phyloP scores from a whole-genome alignment of 352 stramenopile genomes.

The Phytophthora tubulina region DNA sequence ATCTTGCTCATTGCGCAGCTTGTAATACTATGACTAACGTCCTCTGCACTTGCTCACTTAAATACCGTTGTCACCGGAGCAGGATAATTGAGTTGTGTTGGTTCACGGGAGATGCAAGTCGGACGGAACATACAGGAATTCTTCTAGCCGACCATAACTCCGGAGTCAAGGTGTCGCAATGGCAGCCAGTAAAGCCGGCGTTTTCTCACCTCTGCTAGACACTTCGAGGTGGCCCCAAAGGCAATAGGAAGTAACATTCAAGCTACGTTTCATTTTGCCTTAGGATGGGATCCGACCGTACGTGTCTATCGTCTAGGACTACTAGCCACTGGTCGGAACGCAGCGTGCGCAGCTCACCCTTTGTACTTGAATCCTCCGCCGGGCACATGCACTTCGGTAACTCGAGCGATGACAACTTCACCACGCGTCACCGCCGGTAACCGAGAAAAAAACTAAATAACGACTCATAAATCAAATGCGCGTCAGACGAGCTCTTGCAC shows the following conservation, averaged over 20 bases:
- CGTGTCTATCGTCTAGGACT: not conserved
- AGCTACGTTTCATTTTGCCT: constrained; percentile 29
- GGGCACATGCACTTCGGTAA: constrained; percentile 13
- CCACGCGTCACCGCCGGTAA: not conserved
- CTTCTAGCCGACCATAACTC: no score
- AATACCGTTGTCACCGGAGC: no score
- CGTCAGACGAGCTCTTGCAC: not conserved
- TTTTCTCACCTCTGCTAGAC: no score
- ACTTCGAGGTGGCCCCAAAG: no score
- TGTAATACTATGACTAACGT: no score
- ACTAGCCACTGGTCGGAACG: not conserved
- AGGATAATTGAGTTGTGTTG: no score
- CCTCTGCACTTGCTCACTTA: no score
- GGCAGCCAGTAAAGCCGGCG: no score
- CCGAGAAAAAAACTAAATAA: constrained; percentile 12
- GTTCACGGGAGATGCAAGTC: no score
- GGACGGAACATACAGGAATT: no score
- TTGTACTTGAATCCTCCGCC: not conserved
- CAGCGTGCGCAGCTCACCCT: constrained; percentile 18
- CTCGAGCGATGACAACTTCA: not conserved
- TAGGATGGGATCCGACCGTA: constrained; percentile 12
- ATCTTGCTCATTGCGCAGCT: no score
- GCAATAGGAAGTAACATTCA: not conserved
- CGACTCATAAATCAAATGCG: constrained; percentile 29
- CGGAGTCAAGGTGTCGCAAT: no score